Conservation (phyloP, 208 protist species). For the Herpetomonas samuelpessoai region DNA sequence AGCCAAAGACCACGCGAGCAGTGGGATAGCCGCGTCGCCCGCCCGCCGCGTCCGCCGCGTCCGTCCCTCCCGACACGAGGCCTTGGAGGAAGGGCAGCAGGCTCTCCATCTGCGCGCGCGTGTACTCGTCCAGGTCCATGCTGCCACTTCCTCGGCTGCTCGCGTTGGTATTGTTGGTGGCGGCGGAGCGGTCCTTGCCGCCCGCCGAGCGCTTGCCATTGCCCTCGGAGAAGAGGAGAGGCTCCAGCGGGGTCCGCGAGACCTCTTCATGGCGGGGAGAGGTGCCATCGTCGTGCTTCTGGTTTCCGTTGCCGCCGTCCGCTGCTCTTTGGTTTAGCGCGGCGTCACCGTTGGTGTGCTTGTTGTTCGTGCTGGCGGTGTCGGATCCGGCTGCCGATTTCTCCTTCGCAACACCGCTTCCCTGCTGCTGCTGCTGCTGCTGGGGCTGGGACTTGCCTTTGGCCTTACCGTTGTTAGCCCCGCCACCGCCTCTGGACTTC, state of each 20-base stretch:
- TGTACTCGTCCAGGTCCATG: too few relatives aligned
- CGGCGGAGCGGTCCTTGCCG: too few relatives aligned
- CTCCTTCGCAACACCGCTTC: not conserved
- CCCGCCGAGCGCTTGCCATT: not conserved
- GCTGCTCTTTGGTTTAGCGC: not conserved
- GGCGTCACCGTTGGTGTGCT: not conserved
- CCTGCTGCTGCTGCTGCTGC: not conserved
- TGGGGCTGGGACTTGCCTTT: not conserved
- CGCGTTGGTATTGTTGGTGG: too few relatives aligned
- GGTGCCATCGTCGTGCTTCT: conserved; percentile 8
- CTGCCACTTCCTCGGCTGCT: too few relatives aligned
- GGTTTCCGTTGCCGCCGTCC: conserved; percentile 1
- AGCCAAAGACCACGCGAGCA: not conserved
- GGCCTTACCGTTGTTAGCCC: not conserved
- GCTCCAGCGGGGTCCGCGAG: not conserved
- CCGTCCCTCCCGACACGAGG: too few relatives aligned
- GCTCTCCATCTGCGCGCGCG: too few relatives aligned
- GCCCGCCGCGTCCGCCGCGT: too few relatives aligned
- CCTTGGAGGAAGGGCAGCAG: too few relatives aligned
- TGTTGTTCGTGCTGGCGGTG: not conserved
- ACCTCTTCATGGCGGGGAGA: not conserved
- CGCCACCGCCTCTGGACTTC: not conserved
- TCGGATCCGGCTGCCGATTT: too few relatives aligned
- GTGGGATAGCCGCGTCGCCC: too few relatives aligned
- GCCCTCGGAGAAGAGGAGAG: not conserved